Percentiles rank a stretch among this genome's conserved stretches.
phyloP scores from a whole-genome alignment of 805 yeast species.

The Candida manassasensis region DNA sequence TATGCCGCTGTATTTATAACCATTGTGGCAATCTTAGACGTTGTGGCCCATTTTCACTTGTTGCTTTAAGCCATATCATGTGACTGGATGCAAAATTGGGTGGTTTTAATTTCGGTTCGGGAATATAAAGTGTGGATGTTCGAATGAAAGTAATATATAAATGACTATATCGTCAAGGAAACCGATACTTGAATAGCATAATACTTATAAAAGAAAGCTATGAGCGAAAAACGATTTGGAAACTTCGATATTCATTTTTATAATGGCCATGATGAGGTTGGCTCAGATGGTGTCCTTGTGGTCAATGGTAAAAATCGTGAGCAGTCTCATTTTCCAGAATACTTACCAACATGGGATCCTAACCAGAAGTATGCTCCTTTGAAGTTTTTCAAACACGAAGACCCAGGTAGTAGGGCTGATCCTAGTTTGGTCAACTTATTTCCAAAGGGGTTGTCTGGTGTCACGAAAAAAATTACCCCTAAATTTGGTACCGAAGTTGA shows the following conservation, averaged over 20 bases:
- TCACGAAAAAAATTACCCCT: slow-evolving; percentile 51
- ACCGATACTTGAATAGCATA: too few species aligned
- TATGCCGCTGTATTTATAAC: too few species aligned
- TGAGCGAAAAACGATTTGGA: slow-evolving; percentile 17
- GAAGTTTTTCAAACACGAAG: slow-evolving; percentile 52
- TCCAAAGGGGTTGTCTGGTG: slow-evolving; percentile 25
- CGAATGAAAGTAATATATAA: too few species aligned
- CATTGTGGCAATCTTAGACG: too few species aligned
- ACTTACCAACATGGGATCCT: slow-evolving; percentile 69
- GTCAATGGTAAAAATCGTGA: slow-evolving; percentile 37
- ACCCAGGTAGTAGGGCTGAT: slow-evolving; percentile 68
- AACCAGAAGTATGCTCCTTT: slow-evolving; percentile 46
- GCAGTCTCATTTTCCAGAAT: slow-evolving; percentile 44
- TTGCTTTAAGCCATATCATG: too few species aligned
- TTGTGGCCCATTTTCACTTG: too few species aligned
- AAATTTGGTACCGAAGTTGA: slow-evolving; percentile 63
- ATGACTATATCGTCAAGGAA: too few species aligned
- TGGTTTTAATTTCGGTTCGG: too few species aligned
- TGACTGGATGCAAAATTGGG: too few species aligned
- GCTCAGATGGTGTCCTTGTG: slow-evolving; percentile 45
- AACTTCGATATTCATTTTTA: slow-evolving; percentile 47
- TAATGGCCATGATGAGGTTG: slow-evolving; percentile 47
- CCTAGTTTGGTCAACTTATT: slow-evolving; percentile 49
- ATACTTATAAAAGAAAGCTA: too few species aligned
- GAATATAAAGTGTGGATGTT: too few species aligned